Percentiles rank a stretch among this genome's conserved stretches.
Evolutionary conservation across 768 basidiomycete genomes (phyloP).

Genomic region (Kwoniella sp.): DNA sequence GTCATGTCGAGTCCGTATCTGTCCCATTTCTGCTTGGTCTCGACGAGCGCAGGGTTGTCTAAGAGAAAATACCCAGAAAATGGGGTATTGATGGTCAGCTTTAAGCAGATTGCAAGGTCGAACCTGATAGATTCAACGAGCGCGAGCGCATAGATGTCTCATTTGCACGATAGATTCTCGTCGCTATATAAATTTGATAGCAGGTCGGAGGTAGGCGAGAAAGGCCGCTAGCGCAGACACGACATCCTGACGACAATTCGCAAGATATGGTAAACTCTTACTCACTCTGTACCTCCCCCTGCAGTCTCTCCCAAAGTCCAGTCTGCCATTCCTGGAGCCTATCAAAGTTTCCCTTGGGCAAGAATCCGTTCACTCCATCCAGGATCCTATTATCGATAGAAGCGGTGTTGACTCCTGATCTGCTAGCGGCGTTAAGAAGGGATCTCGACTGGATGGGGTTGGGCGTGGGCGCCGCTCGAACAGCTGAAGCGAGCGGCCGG

Average conservation of each 20-base stretch:
- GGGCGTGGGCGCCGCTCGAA: background rate
- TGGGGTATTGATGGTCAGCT: too few species aligned
- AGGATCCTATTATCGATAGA: constrained; percentile 42
- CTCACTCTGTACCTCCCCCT: constrained; percentile 53
- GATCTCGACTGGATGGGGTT: background rate
- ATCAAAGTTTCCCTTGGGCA: constrained; percentile 42
- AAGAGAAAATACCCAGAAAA: background rate
- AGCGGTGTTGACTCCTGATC: constrained; percentile 25
- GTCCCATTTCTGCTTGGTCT: constrained; percentile 50
- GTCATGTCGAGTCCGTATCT: constrained; percentile 43
- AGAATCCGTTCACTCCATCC: constrained; percentile 35
- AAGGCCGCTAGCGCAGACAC: too few species aligned
- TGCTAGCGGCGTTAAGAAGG: constrained; percentile 10
- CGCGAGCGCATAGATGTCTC: too few species aligned
- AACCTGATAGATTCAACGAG: too few species aligned
- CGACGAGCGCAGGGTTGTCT: constrained; percentile 45
- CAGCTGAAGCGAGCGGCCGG: constrained; percentile 9
- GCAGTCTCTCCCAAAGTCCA: constrained; percentile 50
- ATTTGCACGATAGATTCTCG: too few species aligned
- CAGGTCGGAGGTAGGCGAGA: too few species aligned
- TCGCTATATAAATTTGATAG: too few species aligned
- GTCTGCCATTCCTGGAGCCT: constrained; percentile 47
- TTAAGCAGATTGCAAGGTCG: too few species aligned
- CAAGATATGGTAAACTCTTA: background rate
- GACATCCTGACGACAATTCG: too few species aligned